Evolutionary conservation across 2,329 filamentous ascomycete genomes (phyloP).

Genomic region (Didymellaceae sp.): DNA sequence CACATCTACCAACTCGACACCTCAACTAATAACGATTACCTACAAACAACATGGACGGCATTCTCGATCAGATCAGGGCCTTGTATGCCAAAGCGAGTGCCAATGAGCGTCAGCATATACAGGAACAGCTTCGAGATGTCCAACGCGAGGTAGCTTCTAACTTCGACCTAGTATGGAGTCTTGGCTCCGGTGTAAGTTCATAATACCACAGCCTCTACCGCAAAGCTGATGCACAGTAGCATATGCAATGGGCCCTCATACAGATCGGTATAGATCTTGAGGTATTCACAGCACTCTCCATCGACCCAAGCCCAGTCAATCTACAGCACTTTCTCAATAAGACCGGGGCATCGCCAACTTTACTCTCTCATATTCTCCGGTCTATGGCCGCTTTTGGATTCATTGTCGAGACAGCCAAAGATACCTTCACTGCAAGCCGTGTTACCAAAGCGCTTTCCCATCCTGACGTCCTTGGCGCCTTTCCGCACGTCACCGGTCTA

Average conservation of each 20-base stretch:
- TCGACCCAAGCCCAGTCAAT: slow-evolving; percentile 13
- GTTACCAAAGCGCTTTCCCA: slow-evolving; percentile 38
- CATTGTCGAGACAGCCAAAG: slow-evolving; percentile 36
- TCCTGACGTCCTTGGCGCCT: slow-evolving; percentile 32
- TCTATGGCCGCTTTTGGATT: slow-evolving; percentile 42
- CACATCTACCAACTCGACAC: background rate
- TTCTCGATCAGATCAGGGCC: slow-evolving; percentile 27
- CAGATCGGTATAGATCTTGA: slow-evolving; percentile 30
- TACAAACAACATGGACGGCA: slow-evolving; percentile 27
- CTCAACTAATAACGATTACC: background rate
- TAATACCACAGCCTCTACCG: no score
- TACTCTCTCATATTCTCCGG: slow-evolving; percentile 44
- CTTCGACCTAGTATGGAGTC: slow-evolving; percentile 31
- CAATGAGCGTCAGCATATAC: slow-evolving; percentile 26
- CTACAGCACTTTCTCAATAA: slow-evolving; percentile 27
- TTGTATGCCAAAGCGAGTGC: slow-evolving; percentile 29
- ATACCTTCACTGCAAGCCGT: slow-evolving; percentile 39
- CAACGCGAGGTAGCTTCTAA: slow-evolving; percentile 34
- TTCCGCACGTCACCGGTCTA: slow-evolving; percentile 33
- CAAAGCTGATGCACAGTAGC: slow-evolving; percentile 5
- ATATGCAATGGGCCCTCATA: slow-evolving; percentile 31
- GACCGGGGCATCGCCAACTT: slow-evolving; percentile 32
- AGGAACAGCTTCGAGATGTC: slow-evolving; percentile 35
- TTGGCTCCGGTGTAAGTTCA: slow-evolving; percentile 22
- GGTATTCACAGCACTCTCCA: slow-evolving; percentile 27